Conservation (phyloP, 1,284 basidiomycete genomes). For the Irpex sp. region DNA sequence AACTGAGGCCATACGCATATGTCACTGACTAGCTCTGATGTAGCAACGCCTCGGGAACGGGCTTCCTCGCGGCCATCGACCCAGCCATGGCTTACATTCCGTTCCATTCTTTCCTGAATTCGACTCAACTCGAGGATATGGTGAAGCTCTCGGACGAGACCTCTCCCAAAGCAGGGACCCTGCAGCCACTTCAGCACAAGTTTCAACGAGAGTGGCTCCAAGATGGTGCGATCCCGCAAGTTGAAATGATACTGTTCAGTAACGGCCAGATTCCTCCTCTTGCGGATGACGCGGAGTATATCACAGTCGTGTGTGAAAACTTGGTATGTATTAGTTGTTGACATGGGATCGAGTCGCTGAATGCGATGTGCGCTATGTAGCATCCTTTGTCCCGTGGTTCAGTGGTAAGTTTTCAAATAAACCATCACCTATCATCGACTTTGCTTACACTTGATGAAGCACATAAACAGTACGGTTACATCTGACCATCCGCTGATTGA, state of each 20-base stretch:
- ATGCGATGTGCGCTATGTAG: constrained; percentile 3
- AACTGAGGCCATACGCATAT: background rate
- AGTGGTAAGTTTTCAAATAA: constrained; percentile 6
- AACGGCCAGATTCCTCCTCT: constrained; percentile 7
- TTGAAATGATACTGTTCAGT: constrained; percentile 15
- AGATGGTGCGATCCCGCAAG: constrained; percentile 9
- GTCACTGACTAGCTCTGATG: background rate
- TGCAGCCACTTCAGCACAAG: constrained; percentile 8
- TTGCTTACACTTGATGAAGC: constrained; percentile 2
- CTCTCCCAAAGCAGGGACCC: background rate
- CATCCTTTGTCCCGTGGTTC: constrained; percentile 17
- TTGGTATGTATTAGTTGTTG: constrained; percentile 3
- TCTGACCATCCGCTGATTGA: constrained; percentile 10
- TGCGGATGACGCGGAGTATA: constrained; percentile 9
- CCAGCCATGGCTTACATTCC: constrained; percentile 14
- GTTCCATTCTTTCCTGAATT: constrained; percentile 1
- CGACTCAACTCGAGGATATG: background rate
- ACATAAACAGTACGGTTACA: constrained; percentile 10
- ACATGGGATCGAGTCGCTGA: background rate
- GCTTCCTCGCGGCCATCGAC: constrained; percentile 15
- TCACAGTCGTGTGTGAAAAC: constrained; percentile 10
- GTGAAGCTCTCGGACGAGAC: background rate
- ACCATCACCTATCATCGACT: too few relatives aligned
- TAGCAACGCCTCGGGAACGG: constrained; percentile 10
- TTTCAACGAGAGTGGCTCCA: constrained; percentile 14